These are phyloP conservation scores for Populus simonii DNA, from an alignment of 345 rosid species.

Conservation along the genomic window DNA sequence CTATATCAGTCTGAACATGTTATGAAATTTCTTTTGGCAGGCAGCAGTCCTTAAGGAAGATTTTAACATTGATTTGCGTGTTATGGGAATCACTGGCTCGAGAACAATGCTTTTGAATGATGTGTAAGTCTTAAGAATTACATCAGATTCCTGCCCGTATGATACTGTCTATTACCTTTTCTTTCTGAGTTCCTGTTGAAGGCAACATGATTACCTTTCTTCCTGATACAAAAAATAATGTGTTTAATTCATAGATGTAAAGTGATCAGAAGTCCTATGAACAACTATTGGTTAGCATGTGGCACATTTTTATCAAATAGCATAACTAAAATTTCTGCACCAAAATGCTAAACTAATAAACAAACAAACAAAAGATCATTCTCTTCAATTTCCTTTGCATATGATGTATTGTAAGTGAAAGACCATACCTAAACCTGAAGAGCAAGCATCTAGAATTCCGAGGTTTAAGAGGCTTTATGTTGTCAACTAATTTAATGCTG, in stretches of 20 bases:
- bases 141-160: not conserved
- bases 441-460: not conserved
- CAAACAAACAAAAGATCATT: not conserved
- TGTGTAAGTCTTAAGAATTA: conserved; percentile 48
- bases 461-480: not conserved
- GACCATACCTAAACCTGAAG: not conserved
- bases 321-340: not conserved
- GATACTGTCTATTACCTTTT: not conserved
- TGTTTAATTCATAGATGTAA: not conserved
- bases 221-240: not conserved
- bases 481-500: no score
- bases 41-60: conserved; percentile 91
- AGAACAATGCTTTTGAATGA: conserved; percentile 81
- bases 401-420: no score
- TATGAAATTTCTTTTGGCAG: conserved; percentile 41
- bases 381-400: not conserved
- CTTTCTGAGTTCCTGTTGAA: not conserved
- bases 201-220: not conserved
- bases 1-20: not conserved
- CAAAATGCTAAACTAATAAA: not conserved
- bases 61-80: conserved; percentile 93
- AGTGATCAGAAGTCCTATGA: not conserved
- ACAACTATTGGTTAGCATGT: not conserved
- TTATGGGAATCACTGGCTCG: conserved; percentile 88
- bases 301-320: not conserved